Base-by-base conservation (phyloP, 1,139 yeast genomes). In the Candida pseudoviswanathii region DNA sequence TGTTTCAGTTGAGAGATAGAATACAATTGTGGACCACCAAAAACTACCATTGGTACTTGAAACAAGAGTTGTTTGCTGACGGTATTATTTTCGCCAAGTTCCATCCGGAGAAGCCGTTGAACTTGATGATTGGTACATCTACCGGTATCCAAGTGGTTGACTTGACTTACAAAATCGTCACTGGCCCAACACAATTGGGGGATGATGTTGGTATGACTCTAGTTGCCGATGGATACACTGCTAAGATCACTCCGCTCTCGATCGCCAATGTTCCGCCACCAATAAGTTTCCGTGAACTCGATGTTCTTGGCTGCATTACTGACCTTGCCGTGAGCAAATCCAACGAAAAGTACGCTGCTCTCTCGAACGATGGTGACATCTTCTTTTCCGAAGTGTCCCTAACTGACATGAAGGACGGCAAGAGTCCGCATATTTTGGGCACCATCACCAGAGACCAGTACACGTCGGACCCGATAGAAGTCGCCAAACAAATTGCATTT, bases 201-300 rank as follows among this genome's bases (percentile, higher is more conserved):
- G 61, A 75, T 53, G 97, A 91, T 65, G 62, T 80, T 25, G 99
- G 99, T 44, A 82, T 88, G 75, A 81, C 84, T 7, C 70, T 87
- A 34, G 97, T 94, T 1, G 75, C 87, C 34, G 99, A 95, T 70
- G 97, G 97, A 2, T 60, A 68, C 2, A 75, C 76, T n/a, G 78
- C 86, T 31, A 82, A 85, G 58, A 70, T 91, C 30, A 92, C 99
- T 0, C 98, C 99, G 0, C 73, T 95, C 38, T 77, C 87, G 0
- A 66, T 86, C 34, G 97, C 97, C 1, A 90, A 86, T 64, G 95
- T 91, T 4, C 99, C 99, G 2, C 99, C 99, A 1, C 99, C 99
- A 39, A 82, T 89, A 63, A 79, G 90, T 38, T 87, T 79, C 64
- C 77, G 96, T 53, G 89, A 85, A 45, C 67, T 87, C 44, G 79